Evolutionary conservation across 371 early-diverging fungal genomes (phyloP).

Genomic region (Smittium mucronatum): DNA sequence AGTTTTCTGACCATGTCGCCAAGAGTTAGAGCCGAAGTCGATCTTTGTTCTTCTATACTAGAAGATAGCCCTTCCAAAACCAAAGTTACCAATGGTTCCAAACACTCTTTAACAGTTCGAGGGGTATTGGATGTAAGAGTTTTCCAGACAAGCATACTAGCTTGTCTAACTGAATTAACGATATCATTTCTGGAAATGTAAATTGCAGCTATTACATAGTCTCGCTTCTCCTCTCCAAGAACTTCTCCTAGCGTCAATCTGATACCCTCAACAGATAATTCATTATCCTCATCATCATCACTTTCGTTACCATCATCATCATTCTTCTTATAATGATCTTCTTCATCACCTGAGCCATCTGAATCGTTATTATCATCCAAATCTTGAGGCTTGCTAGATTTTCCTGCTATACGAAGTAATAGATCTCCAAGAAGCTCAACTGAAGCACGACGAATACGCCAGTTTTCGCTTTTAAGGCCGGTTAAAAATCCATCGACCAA

Average conservation of each 20-base stretch:
- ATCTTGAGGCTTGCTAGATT: slow-evolving; percentile 40
- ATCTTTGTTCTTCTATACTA: slow-evolving; percentile 52
- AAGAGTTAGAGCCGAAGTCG: slow-evolving; percentile 77
- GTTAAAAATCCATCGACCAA: slow-evolving; percentile 82
- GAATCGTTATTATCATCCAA: slow-evolving; percentile 26
- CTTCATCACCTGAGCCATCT: slow-evolving; percentile 24
- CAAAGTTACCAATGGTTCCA: slow-evolving; percentile 73
- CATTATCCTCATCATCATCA: slow-evolving; percentile 45
- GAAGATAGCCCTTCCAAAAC: slow-evolving; percentile 68
- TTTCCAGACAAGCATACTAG: slow-evolving; percentile 89
- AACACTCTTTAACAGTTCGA: slow-evolving; percentile 85
- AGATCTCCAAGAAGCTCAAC: slow-evolving; percentile 92
- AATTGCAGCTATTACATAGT: slow-evolving; percentile 76
- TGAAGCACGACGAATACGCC: slow-evolving; percentile 91
- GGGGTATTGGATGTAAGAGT: slow-evolving; percentile 89
- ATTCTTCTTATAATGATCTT: slow-evolving; percentile 2
- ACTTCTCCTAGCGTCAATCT: slow-evolving; percentile 64
- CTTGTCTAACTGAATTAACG: slow-evolving; percentile 73
- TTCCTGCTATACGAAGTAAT: slow-evolving; percentile 80
- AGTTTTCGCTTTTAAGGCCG: slow-evolving; percentile 80
- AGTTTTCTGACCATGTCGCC: slow-evolving; percentile 91
- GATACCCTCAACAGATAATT: slow-evolving; percentile 45
- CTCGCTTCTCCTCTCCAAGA: slow-evolving; percentile 76
- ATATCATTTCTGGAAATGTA: slow-evolving; percentile 81
- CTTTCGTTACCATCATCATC: slow-evolving; percentile 14